Evolutionary conservation across 352 stramenopile genomes (phyloP).

Genomic region (Globisporangium middletonii): DNA sequence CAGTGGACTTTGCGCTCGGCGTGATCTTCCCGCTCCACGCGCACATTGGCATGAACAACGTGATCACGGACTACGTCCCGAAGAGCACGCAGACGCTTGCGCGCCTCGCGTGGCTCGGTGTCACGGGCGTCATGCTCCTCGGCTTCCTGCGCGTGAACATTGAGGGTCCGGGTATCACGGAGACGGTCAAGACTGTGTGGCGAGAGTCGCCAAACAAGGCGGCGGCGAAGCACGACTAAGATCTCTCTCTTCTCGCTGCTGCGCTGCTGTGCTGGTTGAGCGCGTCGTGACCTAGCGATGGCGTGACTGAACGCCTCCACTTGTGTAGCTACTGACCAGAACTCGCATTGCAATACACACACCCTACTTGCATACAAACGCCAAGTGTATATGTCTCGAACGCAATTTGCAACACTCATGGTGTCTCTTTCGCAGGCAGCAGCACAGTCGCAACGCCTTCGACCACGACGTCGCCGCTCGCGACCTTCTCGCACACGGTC

Average conservation of each 20-base stretch:
- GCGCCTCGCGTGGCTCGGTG: constrained; percentile 63
- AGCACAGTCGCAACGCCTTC: constrained; percentile 66
- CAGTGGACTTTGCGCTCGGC: constrained; percentile 76
- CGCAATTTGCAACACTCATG: background rate
- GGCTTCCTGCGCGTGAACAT: constrained; percentile 83
- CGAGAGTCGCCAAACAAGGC: constrained; percentile 62
- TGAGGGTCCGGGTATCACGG: constrained; percentile 76
- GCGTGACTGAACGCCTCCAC: background rate
- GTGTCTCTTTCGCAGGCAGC: constrained; percentile 19
- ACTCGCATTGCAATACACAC: too few species aligned
- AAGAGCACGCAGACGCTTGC: constrained; percentile 56
- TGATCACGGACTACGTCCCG: constrained; percentile 93
- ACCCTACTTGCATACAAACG: too few species aligned
- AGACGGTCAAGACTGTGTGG: constrained; percentile 86
- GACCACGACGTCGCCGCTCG: constrained; percentile 46
- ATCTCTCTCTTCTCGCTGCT: background rate
- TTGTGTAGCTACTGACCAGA: background rate
- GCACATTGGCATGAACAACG: constrained; percentile 93
- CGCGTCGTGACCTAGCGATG: background rate
- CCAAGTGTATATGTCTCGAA: too few species aligned
- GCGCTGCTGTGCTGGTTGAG: background rate
- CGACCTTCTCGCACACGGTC: constrained; percentile 48
- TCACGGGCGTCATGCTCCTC: constrained; percentile 75
- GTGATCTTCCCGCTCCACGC: constrained; percentile 85
- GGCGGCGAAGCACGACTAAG: constrained; percentile 25